phyloP scores from a whole-genome alignment of 106 monocot species.

The Xerophyta viscosa region DNA sequence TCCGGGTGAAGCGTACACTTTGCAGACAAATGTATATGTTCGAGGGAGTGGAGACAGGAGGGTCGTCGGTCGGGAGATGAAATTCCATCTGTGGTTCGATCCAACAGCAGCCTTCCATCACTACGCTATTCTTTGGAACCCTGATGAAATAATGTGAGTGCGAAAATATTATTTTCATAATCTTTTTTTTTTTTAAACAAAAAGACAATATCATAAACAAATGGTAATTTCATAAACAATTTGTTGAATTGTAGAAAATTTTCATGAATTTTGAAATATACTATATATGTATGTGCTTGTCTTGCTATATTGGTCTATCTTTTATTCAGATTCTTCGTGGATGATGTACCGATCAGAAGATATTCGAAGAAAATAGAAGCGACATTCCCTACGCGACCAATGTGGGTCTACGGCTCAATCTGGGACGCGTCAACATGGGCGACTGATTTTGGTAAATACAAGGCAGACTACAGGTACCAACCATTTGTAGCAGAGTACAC shows the following conservation, averaged over 20 bases:
- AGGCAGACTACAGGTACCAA: constrained; percentile 60
- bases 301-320: not conserved
- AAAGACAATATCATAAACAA: too few species aligned
- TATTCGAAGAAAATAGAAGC: constrained; percentile 37
- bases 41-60: constrained; percentile 72
- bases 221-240: too few species aligned
- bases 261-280: not conserved
- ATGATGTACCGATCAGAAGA: constrained; percentile 57
- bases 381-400: constrained; percentile 58
- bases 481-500: constrained; percentile 52
- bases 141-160: constrained; percentile 58
- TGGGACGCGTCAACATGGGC: constrained; percentile 90
- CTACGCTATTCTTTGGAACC: constrained; percentile 78
- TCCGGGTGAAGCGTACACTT: constrained; percentile 48
- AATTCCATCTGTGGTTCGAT: constrained; percentile 90
- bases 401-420: constrained; percentile 87
- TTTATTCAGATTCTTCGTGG: constrained; percentile 56
- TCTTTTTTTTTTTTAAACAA: too few species aligned
- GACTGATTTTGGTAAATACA: constrained; percentile 66
- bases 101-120: constrained; percentile 68
- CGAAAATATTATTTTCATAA: too few species aligned
- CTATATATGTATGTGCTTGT: not conserved
- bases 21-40: constrained; percentile 69
- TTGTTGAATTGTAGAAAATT: too few species aligned
- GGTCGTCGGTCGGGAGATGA: constrained; percentile 77